Evolutionary conservation across 352 stramenopile genomes (phyloP).

Genomic region (Phytophthora pistaciae): DNA sequence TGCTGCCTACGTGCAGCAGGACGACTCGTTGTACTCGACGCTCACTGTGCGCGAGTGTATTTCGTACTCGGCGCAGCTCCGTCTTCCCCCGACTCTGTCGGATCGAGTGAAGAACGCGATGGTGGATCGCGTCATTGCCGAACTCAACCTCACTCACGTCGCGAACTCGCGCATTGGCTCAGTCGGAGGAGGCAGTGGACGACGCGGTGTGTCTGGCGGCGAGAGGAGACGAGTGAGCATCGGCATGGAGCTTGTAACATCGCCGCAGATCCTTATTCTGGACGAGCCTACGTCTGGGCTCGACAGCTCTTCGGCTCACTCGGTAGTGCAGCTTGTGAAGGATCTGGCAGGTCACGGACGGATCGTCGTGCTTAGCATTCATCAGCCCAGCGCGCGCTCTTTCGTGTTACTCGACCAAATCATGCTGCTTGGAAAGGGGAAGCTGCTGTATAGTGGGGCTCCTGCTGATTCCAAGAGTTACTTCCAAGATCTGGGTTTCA

Average conservation of each 20-base stretch:
- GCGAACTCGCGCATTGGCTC: conserved; percentile 61
- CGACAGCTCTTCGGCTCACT: conserved; percentile 89
- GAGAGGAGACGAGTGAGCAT: conserved; percentile 93
- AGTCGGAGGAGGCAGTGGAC: conserved; percentile 16
- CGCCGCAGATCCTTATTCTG: conserved; percentile 81
- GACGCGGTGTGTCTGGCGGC: conserved; percentile 92
- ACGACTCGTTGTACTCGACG: conserved; percentile 78
- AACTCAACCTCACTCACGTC: conserved; percentile 74
- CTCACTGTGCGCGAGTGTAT: conserved; percentile 86
- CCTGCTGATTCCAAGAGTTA: conserved; percentile 52
- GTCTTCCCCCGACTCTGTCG: conserved; percentile 50
- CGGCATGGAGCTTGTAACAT: conserved; percentile 93
- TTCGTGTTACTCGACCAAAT: conserved; percentile 91
- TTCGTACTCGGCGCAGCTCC: conserved; percentile 75
- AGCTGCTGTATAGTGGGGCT: conserved; percentile 61
- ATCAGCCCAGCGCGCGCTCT: conserved; percentile 92
- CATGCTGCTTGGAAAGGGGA: conserved; percentile 86
- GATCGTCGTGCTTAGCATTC: conserved; percentile 81
- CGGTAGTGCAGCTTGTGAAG: conserved; percentile 87
- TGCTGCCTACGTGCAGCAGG: conserved; percentile 87
- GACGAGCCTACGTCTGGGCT: conserved; percentile 93
- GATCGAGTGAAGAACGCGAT: conserved; percentile 65
- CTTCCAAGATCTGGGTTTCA: conserved; percentile 69
- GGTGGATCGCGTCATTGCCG: conserved; percentile 66
- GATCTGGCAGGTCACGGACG: conserved; percentile 77